Percentiles rank a stretch among this genome's conserved stretches.
phyloP scores from a whole-genome alignment of 768 basidiomycete species.

The Strobilomyces dryophilus region DNA sequence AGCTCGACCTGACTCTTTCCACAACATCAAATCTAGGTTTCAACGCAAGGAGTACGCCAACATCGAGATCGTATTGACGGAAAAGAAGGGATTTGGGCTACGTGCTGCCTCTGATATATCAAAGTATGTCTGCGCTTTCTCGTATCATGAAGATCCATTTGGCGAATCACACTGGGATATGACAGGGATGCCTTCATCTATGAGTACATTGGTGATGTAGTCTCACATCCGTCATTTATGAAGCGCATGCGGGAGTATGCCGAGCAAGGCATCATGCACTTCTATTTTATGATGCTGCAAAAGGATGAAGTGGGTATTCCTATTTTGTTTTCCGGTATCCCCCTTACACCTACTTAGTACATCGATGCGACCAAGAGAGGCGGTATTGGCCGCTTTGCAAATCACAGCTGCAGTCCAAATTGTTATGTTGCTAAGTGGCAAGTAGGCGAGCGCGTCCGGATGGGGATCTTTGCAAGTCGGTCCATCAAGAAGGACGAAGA shows the following conservation, averaged over 20 bases:
- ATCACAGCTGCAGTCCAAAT: constrained; percentile 97
- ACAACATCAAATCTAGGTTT: constrained; percentile 52
- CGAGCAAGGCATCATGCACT: constrained; percentile 89
- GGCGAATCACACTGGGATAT: constrained; percentile 5
- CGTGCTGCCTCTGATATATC: constrained; percentile 66
- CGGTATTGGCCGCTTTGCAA: constrained; percentile 94
- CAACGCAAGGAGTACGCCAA: constrained; percentile 79
- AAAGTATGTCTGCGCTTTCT: constrained; percentile 45
- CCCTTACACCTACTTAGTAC: constrained; percentile 48
- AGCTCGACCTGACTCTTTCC: constrained; percentile 3
- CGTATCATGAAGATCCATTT: background rate
- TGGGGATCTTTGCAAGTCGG: constrained; percentile 97
- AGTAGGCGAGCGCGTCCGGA: constrained; percentile 80
- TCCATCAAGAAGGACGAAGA: constrained; percentile 77
- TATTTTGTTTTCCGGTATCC: background rate
- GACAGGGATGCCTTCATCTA: constrained; percentile 88
- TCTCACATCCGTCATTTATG: constrained; percentile 80
- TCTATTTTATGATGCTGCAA: constrained; percentile 99
- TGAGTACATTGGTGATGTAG: constrained; percentile 97
- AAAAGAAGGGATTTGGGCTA: constrained; percentile 94
- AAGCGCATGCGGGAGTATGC: constrained; percentile 94
- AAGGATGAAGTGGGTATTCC: constrained; percentile 80
- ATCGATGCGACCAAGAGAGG: constrained; percentile 98
- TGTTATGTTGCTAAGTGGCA: constrained; percentile 99
- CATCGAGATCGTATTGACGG: constrained; percentile 88